Percentiles rank a stretch among this genome's conserved stretches.
Evolutionary conservation across 306 rosid species (phyloP).

Genomic region (Malus sieversii): DNA sequence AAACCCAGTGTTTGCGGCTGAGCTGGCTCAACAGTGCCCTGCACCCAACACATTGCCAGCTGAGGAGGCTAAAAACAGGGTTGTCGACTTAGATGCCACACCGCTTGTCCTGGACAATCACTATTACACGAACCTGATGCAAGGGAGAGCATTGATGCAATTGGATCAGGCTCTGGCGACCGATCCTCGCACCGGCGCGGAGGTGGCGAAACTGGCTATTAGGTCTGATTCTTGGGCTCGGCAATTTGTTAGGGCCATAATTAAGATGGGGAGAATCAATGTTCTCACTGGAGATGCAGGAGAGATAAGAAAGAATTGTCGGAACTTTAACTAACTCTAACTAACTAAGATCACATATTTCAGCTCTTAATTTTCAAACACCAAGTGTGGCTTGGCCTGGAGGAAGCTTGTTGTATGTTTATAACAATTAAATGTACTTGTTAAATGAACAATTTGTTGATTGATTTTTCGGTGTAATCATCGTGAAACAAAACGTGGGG

Average conservation of each 20-base stretch:
- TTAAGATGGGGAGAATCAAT: slow-evolving; percentile 13
- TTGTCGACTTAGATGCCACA: slow-evolving; percentile 38
- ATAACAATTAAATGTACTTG: neutral
- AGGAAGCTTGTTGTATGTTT: neutral
- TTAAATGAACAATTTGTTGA: neutral
- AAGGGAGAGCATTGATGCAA: slow-evolving; percentile 24
- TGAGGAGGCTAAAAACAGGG: neutral
- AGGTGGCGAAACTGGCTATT: slow-evolving; percentile 30
- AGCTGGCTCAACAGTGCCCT: slow-evolving; percentile 21
- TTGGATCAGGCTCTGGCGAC: slow-evolving; percentile 31
- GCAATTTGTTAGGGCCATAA: slow-evolving; percentile 28
- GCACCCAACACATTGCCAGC: neutral
- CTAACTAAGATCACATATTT: neutral
- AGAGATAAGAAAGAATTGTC: slow-evolving; percentile 52
- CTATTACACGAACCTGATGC: slow-evolving; percentile 32
- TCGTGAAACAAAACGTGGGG: neutral
- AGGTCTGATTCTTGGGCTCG: slow-evolving; percentile 1
- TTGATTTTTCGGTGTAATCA: neutral
- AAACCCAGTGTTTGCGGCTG: neutral
- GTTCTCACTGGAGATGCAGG: slow-evolving; percentile 44
- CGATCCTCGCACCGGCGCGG: slow-evolving; percentile 27
- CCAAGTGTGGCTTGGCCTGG: neutral
- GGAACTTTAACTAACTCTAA: slow-evolving; percentile 20
- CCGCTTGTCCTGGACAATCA: slow-evolving; percentile 40
- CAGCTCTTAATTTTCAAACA: too few relatives aligned